These are phyloP conservation scores for Penicillium janthinellum DNA, from an alignment of 2,329 filamentous ascomycete genomes.

Conservation along the genomic window DNA sequence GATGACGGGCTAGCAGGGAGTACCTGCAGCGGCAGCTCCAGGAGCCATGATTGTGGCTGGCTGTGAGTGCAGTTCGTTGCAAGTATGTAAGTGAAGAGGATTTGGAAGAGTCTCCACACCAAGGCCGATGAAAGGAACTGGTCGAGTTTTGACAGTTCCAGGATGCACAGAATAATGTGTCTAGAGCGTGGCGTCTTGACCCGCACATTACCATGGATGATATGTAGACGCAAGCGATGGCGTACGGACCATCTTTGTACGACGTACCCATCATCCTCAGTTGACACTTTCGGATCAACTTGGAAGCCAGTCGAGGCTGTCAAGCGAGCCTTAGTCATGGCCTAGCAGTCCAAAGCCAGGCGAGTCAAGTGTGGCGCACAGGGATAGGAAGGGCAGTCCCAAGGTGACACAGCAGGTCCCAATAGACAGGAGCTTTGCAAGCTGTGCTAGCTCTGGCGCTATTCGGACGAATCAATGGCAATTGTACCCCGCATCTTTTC, in stretches of 20 bases:
- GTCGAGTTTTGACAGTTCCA: neutral
- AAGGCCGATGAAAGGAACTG: neutral
- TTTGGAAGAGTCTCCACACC: neutral
- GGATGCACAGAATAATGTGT: neutral
- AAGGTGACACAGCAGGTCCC: neutral
- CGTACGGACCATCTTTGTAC: neutral
- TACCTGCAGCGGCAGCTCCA: conserved; percentile 25
- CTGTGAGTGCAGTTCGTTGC: conserved; percentile 13
- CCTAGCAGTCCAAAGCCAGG: neutral
- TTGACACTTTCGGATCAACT: neutral
- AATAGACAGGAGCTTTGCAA: neutral
- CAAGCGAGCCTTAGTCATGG: neutral
- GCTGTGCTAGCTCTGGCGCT: neutral
- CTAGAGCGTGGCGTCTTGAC: neutral
- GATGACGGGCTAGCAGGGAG: conserved; percentile 9
- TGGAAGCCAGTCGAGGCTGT: neutral
- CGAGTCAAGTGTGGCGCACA: neutral
- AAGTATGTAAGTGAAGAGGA: neutral
- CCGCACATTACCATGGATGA: neutral
- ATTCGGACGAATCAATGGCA: neutral
- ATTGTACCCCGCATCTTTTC: neutral
- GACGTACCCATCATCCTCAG: neutral
- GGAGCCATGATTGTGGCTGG: conserved; percentile 19
- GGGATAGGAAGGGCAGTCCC: neutral
- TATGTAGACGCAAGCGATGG: neutral